Conservation (phyloP, 768 basidiomycete genomes). For the Rickenella mellea region DNA sequence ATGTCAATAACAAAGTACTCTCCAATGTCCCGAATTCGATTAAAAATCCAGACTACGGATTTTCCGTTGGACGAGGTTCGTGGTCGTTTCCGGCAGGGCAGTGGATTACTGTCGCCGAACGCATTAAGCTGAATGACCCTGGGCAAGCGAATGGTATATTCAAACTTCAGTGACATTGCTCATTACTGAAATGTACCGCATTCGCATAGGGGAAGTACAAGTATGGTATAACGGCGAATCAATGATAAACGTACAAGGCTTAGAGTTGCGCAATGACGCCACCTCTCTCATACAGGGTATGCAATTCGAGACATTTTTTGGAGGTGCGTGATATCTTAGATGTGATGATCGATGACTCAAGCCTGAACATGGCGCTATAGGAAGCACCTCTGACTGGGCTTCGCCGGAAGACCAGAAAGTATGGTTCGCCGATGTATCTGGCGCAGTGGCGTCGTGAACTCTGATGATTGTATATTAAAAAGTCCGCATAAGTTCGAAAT, state of each 20-base stretch:
- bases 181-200: not conserved
- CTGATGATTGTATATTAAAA: too few species aligned
- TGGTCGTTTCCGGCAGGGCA: conserved; percentile 54
- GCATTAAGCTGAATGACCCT: conserved; percentile 66
- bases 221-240: conserved; percentile 58
- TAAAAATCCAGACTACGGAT: conserved; percentile 56
- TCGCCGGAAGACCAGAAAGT: conserved; percentile 51
- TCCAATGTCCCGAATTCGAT: conserved; percentile 36
- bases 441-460: too few species aligned
- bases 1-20: conserved; percentile 41
- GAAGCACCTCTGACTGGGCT: conserved; percentile 39
- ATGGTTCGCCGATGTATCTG: conserved; percentile 64
- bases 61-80: conserved; percentile 59
- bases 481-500: too few species aligned
- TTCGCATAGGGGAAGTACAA: conserved; percentile 41
- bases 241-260: conserved; percentile 45
- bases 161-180: conserved; percentile 10
- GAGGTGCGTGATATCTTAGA: conserved; percentile 30
- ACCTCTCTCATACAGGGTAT: conserved; percentile 53
- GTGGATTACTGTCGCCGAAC: conserved; percentile 63
- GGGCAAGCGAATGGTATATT: conserved; percentile 52
- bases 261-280: conserved; percentile 41
- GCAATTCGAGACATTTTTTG: conserved; percentile 76
- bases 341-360: not conserved
- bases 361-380: conserved; percentile 17